Conservation (phyloP, 768 basidiomycete species). For the Leccinum broughii region DNA sequence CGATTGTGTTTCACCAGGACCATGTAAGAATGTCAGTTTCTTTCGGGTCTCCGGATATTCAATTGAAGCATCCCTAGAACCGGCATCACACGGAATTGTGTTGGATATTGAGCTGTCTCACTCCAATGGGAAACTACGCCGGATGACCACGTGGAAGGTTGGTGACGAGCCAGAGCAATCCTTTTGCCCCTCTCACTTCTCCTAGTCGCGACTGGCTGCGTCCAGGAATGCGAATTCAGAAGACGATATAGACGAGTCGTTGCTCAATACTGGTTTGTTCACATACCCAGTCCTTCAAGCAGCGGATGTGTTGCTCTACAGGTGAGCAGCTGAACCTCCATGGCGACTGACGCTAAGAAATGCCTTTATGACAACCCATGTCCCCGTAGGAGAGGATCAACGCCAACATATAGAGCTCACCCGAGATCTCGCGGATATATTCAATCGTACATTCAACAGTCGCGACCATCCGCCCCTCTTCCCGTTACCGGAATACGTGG, state of each 20-base stretch:
- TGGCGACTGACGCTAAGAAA: too few relatives aligned
- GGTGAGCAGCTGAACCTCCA: too few relatives aligned
- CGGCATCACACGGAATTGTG: constrained; percentile 82
- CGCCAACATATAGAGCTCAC: too few relatives aligned
- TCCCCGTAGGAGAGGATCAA: too few relatives aligned
- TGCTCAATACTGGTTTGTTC: constrained; percentile 55
- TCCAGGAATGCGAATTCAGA: constrained; percentile 73
- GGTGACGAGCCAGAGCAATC: constrained; percentile 6
- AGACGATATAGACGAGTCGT: constrained; percentile 77
- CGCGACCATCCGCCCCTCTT: too few relatives aligned
- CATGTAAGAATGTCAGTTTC: constrained; percentile 51
- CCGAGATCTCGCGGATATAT: too few relatives aligned
- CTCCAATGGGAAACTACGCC: constrained; percentile 75
- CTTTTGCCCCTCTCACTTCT: neutral
- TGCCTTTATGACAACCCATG: too few relatives aligned
- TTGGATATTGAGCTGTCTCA: constrained; percentile 87
- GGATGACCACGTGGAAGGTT: constrained; percentile 99
- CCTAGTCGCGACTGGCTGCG: constrained; percentile 71
- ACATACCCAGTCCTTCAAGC: too few relatives aligned
- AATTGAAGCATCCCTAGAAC: constrained; percentile 49
- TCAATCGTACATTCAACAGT: too few relatives aligned
- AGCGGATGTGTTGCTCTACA: too few relatives aligned
- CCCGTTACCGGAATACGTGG: too few relatives aligned
- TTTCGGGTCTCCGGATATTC: neutral
- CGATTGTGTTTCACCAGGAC: constrained; percentile 85